Base-by-base conservation (phyloP, 176 grass and related monocot genomes). In the Oryza punctata region DNA sequence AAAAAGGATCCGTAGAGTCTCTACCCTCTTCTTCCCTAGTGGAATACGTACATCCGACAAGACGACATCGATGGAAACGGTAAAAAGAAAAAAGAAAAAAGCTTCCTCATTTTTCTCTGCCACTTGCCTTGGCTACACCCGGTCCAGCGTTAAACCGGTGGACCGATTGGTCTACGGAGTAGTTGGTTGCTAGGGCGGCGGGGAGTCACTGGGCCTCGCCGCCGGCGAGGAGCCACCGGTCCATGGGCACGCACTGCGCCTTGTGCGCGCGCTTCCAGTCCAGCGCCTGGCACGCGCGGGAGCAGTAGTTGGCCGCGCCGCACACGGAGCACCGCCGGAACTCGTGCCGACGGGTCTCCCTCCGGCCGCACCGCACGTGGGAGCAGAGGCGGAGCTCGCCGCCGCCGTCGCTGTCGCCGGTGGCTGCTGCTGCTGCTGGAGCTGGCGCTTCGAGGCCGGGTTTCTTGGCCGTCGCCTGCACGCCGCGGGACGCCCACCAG, bases 261-360 rank as follows among this genome's bases (percentile, higher is more conserved):
- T 82, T 88, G 81, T 97, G 94, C 5, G 50, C 81, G 61, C 85
- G 80, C 84, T 91, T 93, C 94, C 94, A 97, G 86, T 97, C 89
- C 9, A 97, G 89, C 2, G 91, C 94, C 84, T 97, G 94, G 85
- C 94, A 97, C 63, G 91, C 94, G 65, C 94, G 91, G 50, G 94
- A 97, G 91, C 94, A 97, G 89, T 97, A 97, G 91, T 94, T 97
- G 12, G 89, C 94, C 4, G 87, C 89, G 73, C 94, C 91, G 60
- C 94, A 97, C 46, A 97, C 94, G 30, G 94, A 97, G 65, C 94
- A 94, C 66, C 94, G 84, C 70, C 91, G 89, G 88, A 97, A 97
- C 78, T 97, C 94, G 89, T 97, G 94, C 21, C 91, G 89, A 38
- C 94, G 88, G 24, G 93, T 96, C 79, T 96, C 93, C 10, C 84